A percentile compares a stretch with the other conserved stretches of the same genome.
These are phyloP conservation scores for Aureobasidium sp. DNA, from an alignment of 2,329 filamentous ascomycete species.

Conservation along the genomic window DNA sequence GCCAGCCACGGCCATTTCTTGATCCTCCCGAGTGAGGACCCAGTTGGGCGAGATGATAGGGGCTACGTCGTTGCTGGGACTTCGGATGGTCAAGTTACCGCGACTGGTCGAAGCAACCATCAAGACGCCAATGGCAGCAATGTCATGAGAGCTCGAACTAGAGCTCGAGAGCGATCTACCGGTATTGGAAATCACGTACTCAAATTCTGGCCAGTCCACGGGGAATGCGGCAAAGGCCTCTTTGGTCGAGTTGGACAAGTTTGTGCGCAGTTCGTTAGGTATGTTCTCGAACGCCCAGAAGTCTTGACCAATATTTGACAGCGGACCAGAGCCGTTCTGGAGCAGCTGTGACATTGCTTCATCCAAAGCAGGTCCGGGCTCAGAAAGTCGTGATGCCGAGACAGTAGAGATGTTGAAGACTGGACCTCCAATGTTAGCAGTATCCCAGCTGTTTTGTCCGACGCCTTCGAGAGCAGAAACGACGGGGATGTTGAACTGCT, in stretches of 20 bases:
- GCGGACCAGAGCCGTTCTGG: not conserved
- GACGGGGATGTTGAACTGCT: constrained; percentile 27
- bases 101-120: not conserved
- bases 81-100: constrained; percentile 8
- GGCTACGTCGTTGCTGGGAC: not conserved
- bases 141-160: not conserved
- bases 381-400: not conserved
- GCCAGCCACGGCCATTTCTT: constrained; percentile 12
- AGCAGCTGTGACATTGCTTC: not conserved
- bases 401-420: not conserved
- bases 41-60: constrained; percentile 13
- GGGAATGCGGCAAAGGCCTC: not conserved
- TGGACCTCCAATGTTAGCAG: not conserved
- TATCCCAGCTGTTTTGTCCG: constrained; percentile 11
- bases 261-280: not conserved
- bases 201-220: constrained; percentile 10
- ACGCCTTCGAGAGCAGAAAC: constrained; percentile 4
- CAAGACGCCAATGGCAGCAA: not conserved
- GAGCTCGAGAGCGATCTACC: not conserved
- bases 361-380: not conserved
- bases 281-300: constrained; percentile 9
- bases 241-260: not conserved
- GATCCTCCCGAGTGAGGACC: not conserved
- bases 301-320: not conserved
- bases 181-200: not conserved